A percentile compares a stretch with the other conserved stretches of the same genome.
These are phyloP conservation scores for Backusella liffmaniae DNA, from an alignment of 192 early-diverging fungal genomes.

Conservation along the genomic window DNA sequence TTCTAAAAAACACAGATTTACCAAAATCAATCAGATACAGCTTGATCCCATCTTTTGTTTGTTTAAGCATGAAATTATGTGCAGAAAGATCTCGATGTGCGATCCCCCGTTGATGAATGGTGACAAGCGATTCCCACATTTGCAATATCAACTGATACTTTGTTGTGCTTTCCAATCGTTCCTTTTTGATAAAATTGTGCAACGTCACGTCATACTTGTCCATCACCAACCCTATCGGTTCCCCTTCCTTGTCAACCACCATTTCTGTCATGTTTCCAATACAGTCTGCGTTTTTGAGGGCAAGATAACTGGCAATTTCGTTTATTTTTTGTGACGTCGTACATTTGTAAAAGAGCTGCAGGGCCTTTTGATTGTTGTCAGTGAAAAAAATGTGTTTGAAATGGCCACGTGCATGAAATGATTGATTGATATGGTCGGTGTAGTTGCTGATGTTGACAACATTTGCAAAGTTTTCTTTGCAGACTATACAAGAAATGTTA, in stretches of 20 bases:
- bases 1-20: slow-evolving; percentile 49
- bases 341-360: slow-evolving; percentile 56
- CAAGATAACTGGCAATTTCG: slow-evolving; percentile 50
- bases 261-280: slow-evolving; percentile 56
- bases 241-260: slow-evolving; percentile 40
- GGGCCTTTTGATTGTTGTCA: slow-evolving; percentile 35
- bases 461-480: neutral
- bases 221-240: slow-evolving; percentile 56
- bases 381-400: slow-evolving; percentile 54
- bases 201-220: slow-evolving; percentile 50
- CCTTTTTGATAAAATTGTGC: slow-evolving; percentile 47
- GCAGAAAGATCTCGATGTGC: slow-evolving; percentile 59
- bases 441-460: slow-evolving; percentile 18
- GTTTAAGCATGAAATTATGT: slow-evolving; percentile 59
- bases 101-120: slow-evolving; percentile 48
- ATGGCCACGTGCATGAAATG: slow-evolving; percentile 42
- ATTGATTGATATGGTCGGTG: neutral
- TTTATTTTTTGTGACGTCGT: slow-evolving; percentile 46
- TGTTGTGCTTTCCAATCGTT: slow-evolving; percentile 44
- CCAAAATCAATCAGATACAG: slow-evolving; percentile 62
- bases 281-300: slow-evolving; percentile 29
- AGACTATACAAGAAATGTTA: neutral
- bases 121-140: slow-evolving; percentile 48
- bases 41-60: slow-evolving; percentile 33
- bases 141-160: slow-evolving; percentile 48